Evolutionary conservation across 2,329 filamentous ascomycete species (phyloP).

Genomic region (Aspergillus vadensis): DNA sequence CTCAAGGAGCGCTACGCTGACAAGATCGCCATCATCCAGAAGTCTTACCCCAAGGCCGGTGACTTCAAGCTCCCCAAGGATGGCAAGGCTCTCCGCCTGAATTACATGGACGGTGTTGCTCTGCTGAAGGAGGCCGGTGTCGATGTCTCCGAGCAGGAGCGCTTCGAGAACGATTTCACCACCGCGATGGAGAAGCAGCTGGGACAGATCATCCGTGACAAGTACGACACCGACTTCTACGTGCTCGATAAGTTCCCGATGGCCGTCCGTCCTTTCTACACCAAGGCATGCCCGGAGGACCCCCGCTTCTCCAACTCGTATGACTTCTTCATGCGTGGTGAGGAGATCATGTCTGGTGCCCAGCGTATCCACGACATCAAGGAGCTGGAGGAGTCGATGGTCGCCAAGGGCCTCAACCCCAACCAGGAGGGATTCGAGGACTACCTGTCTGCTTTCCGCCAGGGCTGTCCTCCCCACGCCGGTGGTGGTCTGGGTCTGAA

Average conservation of each 20-base stretch:
- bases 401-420: constrained; percentile 61
- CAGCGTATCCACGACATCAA: constrained; percentile 67
- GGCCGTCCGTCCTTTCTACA: constrained; percentile 86
- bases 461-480: constrained; percentile 65
- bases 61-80: constrained; percentile 54
- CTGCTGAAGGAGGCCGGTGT: constrained; percentile 54
- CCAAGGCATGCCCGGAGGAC: constrained; percentile 73
- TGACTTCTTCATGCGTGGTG: constrained; percentile 71
- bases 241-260: constrained; percentile 96
- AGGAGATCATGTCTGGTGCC: constrained; percentile 68
- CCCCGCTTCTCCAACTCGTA: constrained; percentile 67
- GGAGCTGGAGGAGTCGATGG: constrained; percentile 61
- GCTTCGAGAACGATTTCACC: constrained; percentile 50
- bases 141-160: constrained; percentile 52
- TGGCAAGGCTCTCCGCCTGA: constrained; percentile 51
- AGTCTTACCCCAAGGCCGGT: constrained; percentile 53
- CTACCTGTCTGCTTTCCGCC: constrained; percentile 65
- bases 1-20: constrained; percentile 48
- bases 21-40: constrained; percentile 50
- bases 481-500: constrained; percentile 68
- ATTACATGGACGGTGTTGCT: constrained; percentile 53
- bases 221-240: constrained; percentile 95
- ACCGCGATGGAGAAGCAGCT: constrained; percentile 65
- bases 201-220: constrained; percentile 79
- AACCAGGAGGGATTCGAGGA: constrained; percentile 61